Conservation (phyloP, 805 yeast species). For the Wickerhamomyces hampshirensis region DNA sequence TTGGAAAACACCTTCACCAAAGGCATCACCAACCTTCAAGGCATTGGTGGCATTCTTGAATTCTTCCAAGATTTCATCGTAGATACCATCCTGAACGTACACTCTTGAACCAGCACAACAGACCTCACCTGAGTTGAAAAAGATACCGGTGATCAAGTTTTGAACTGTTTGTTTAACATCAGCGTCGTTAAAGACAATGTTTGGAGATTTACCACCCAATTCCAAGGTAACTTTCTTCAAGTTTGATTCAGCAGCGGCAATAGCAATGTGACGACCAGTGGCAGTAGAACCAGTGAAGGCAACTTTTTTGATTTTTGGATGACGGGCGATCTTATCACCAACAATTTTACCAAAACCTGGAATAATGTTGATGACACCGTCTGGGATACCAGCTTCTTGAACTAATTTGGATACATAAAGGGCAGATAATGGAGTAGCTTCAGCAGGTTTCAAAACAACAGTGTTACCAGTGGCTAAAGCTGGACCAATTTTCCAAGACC, state of each 20-base stretch:
- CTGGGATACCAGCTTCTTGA: slow-evolving; percentile 75
- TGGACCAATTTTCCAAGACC: slow-evolving; percentile 85
- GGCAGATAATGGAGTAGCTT: slow-evolving; percentile 82
- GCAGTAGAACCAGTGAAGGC: slow-evolving; percentile 90
- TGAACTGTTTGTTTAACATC: slow-evolving; percentile 71
- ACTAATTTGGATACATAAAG: slow-evolving; percentile 59
- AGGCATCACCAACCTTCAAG: slow-evolving; percentile 78
- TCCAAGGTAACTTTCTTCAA: slow-evolving; percentile 91
- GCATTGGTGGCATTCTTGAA: slow-evolving; percentile 50
- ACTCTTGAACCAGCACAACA: slow-evolving; percentile 94
- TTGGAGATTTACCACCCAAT: slow-evolving; percentile 96
- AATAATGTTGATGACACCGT: slow-evolving; percentile 75
- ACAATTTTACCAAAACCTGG: slow-evolving; percentile 77
- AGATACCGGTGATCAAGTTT: slow-evolving; percentile 76
- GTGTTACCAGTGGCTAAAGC: slow-evolving; percentile 85
- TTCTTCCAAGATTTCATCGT: slow-evolving; percentile 67
- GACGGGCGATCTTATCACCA: slow-evolving; percentile 66
- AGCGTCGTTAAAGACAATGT: slow-evolving; percentile 82
- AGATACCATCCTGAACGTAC: slow-evolving; percentile 78
- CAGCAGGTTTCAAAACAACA: slow-evolving; percentile 81
- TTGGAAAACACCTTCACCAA: slow-evolving; percentile 70
- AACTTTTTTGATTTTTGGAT: slow-evolving; percentile 67
- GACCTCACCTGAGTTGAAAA: slow-evolving; percentile 92
- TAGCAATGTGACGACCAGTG: slow-evolving; percentile 79
- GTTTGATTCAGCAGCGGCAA: slow-evolving; percentile 71